Evolutionary conservation across 169 alveolate species (phyloP), one percentile per base, ranked within the genome.

Genomic region (Cryptosporidium sp.): DNA sequence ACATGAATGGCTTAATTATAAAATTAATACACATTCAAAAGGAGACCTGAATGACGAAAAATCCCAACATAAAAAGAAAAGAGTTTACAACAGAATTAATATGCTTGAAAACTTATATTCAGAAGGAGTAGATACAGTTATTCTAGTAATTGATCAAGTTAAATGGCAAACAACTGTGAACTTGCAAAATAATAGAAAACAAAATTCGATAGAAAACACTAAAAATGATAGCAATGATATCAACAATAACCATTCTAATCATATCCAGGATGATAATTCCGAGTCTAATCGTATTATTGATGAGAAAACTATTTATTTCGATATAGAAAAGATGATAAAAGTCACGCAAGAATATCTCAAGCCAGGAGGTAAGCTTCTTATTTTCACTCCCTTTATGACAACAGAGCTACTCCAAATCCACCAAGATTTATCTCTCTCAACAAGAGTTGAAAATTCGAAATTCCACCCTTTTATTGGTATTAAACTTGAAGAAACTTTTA

Each of bases 371-470:
- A 60, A 80, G 29, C 56, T 80, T 10, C 42, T 80, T 4, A 62
- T 80, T 23, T 80, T 80, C 39, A 80, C 89, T 61, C 89, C 89
- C 8, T 65, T 62, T 21, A 80, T 80, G 80, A 80, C 89, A 37
- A 61, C 89, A 1, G 89, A 80, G 42, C 52, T 80, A 42, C 89
- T 80, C 12, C 72, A 80, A 39, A 44, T 80, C 3, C 89, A 80
- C 35, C 89, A 80, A 45, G 89, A 80, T 23, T 35, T 80, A 39
- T 45, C 21, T 26, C 45, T 80, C 6, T 80, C 89, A 16, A 60
- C 89, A 6, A 60, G 89, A 80, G 48, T 42, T 42, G 68, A 80
- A 14, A 45, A 65, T 44, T 44, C 80, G 14, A 51, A 80, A 21
- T 80, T 48, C 48, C 89, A 51, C 62, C 75, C 80, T 31, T 80